These are phyloP conservation scores for Sugiyamaella smithiae DNA, from an alignment of 805 yeast species.

Conservation along the genomic window DNA sequence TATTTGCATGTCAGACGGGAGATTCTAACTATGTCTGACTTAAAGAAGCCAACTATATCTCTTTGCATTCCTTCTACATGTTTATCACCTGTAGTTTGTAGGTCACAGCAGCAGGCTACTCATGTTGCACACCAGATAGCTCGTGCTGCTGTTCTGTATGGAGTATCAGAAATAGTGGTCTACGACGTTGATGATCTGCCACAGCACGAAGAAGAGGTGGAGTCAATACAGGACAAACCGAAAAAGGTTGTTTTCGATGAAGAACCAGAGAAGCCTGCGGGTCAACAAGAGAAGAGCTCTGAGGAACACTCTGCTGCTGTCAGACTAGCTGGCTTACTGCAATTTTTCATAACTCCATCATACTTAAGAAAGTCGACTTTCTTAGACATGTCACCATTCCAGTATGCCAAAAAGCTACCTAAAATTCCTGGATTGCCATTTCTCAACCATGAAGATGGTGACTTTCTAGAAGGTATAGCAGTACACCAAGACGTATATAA, in stretches of 20 bases:
- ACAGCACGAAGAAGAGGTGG: too few species aligned
- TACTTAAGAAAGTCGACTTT: slow-evolving; percentile 68
- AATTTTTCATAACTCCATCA: slow-evolving; percentile 81
- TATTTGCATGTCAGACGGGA: too few species aligned
- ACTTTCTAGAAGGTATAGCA: slow-evolving; percentile 63
- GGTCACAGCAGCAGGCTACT: slow-evolving; percentile 70
- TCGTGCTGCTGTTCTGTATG: slow-evolving; percentile 63
- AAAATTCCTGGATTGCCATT: slow-evolving; percentile 72
- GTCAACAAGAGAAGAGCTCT: slow-evolving; percentile 23
- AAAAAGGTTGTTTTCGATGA: slow-evolving; percentile 39
- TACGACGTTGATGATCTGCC: slow-evolving; percentile 52
- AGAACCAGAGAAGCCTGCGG: slow-evolving; percentile 24
- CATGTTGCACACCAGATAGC: slow-evolving; percentile 75
- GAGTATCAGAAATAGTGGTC: slow-evolving; percentile 71
- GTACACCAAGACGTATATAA: slow-evolving; percentile 30
- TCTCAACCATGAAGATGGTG: slow-evolving; percentile 48
- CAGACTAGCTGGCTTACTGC: slow-evolving; percentile 66
- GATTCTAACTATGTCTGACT: too few species aligned
- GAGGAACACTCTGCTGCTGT: slow-evolving; percentile 35
- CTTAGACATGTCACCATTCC: slow-evolving; percentile 43
- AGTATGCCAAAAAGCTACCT: slow-evolving; percentile 67
- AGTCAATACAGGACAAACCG: too few species aligned
- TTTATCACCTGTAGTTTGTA: slow-evolving; percentile 53
- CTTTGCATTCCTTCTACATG: slow-evolving; percentile 73
- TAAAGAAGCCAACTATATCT: slow-evolving; percentile 23